These are phyloP conservation scores for Phytopythium chamaehyphon DNA, from an alignment of 352 stramenopile genomes.

Conservation along the genomic window DNA sequence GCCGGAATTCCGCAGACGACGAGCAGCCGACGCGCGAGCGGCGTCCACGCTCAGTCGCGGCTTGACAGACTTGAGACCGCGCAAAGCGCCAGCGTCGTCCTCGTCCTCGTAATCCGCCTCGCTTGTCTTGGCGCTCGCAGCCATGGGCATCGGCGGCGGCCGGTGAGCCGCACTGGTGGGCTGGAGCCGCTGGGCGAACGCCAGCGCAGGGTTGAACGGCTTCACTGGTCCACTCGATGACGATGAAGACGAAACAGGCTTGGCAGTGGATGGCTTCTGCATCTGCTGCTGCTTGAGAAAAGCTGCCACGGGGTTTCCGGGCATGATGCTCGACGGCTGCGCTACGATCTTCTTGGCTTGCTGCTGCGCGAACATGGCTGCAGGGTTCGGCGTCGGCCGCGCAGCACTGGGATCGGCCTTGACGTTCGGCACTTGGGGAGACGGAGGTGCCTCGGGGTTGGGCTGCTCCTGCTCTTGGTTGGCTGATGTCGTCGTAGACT, in stretches of 20 bases:
- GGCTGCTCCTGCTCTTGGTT: slow-evolving; percentile 25
- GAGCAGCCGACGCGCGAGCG: slow-evolving; percentile 61
- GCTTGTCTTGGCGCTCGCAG: slow-evolving; percentile 28
- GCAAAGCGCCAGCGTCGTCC: slow-evolving; percentile 24
- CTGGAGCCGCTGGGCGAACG: slow-evolving; percentile 56
- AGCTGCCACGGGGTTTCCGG: slow-evolving; percentile 39
- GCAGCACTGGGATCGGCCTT: slow-evolving; percentile 10
- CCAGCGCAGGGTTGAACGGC: slow-evolving; percentile 44
- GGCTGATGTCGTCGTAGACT: slow-evolving; percentile 5
- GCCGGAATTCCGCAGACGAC: slow-evolving; percentile 60
- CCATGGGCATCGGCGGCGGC: slow-evolving; percentile 19
- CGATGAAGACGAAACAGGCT: slow-evolving; percentile 1
- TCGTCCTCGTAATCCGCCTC: slow-evolving; percentile 41
- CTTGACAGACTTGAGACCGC: slow-evolving; percentile 62
- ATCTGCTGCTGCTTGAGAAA: slow-evolving; percentile 58
- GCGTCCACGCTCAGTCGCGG: slow-evolving; percentile 73
- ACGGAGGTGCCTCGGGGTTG: slow-evolving; percentile 20
- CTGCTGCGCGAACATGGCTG: slow-evolving; percentile 53
- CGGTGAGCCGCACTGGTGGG: slow-evolving; percentile 21
- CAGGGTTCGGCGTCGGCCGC: slow-evolving; percentile 35
- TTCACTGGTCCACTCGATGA: slow-evolving; percentile 8
- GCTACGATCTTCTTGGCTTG: slow-evolving; percentile 22
- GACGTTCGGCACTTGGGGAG: slow-evolving; percentile 9
- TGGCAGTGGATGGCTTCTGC: slow-evolving; percentile 21
- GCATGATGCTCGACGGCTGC: slow-evolving; percentile 6